Evolutionary conservation across 768 basidiomycete species (phyloP).

Genomic region (Cystofilobasidium ferigula): DNA sequence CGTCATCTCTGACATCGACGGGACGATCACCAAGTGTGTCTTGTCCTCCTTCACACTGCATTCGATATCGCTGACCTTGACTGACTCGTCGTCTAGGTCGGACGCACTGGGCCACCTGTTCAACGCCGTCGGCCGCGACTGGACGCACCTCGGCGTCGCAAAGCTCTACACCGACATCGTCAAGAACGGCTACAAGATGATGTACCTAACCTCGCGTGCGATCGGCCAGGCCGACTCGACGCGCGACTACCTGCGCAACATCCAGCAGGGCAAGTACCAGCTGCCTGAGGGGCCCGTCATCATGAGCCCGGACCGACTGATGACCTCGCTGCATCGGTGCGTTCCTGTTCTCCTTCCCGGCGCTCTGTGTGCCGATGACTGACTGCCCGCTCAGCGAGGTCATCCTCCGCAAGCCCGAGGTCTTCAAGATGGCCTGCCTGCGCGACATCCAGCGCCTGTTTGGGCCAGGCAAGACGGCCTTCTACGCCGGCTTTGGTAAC

Average conservation of each 20-base stretch:
- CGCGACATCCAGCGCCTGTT: conserved; percentile 88
- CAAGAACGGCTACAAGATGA: conserved; percentile 92
- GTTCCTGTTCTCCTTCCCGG: conserved; percentile 28
- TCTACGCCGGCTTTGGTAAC: conserved; percentile 97
- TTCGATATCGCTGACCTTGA: neutral
- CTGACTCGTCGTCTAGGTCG: conserved; percentile 48
- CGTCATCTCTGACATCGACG: conserved; percentile 94
- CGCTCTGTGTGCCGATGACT: neutral
- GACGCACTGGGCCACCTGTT: conserved; percentile 94
- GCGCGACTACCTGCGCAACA: conserved; percentile 80
- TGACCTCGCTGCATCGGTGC: conserved; percentile 86
- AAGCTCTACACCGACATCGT: conserved; percentile 90
- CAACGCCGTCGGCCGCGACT: conserved; percentile 93
- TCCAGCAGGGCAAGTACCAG: conserved; percentile 90
- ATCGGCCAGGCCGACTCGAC: conserved; percentile 98
- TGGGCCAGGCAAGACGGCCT: conserved; percentile 55
- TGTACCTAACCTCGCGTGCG: conserved; percentile 93
- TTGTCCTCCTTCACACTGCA: neutral
- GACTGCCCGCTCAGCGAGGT: conserved; percentile 60
- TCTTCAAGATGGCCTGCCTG: conserved; percentile 99
- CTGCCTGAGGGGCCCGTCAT: conserved; percentile 97
- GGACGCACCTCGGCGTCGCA: conserved; percentile 94
- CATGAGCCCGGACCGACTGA: conserved; percentile 93
- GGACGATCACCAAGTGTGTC: conserved; percentile 90
- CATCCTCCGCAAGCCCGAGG: conserved; percentile 95